Percentiles rank a stretch among this genome's conserved stretches.
Evolutionary conservation across 805 yeast species (phyloP).

Genomic region (Priceomyces carsonii): DNA sequence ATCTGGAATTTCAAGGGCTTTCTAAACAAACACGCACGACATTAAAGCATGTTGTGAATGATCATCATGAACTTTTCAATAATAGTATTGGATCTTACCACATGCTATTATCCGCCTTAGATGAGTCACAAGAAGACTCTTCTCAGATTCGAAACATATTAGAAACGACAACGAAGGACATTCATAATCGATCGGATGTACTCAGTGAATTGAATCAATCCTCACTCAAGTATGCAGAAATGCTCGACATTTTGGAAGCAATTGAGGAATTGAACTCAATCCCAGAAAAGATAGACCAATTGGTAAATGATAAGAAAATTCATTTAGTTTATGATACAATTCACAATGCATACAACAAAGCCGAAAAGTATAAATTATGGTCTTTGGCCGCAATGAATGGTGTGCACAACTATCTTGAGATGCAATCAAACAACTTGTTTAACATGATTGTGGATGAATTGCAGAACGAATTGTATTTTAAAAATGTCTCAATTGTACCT

Average conservation of each 20-base stretch:
- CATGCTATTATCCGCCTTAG: slow-evolving; percentile 60
- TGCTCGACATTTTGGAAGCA: slow-evolving; percentile 68
- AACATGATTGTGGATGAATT: slow-evolving; percentile 78
- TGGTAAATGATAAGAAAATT: slow-evolving; percentile 70
- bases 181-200: slow-evolving; percentile 54
- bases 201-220: slow-evolving; percentile 66
- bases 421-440: slow-evolving; percentile 61
- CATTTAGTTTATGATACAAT: slow-evolving; percentile 62
- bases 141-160: slow-evolving; percentile 49
- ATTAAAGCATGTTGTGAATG: slow-evolving; percentile 71
- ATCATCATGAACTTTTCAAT: slow-evolving; percentile 81
- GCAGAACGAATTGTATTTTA: slow-evolving; percentile 65
- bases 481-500: slow-evolving; percentile 18
- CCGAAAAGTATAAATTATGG: slow-evolving; percentile 58
- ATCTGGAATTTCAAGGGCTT: slow-evolving; percentile 63
- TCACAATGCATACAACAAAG: slow-evolving; percentile 40
- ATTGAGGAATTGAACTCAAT: slow-evolving; percentile 60
- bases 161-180: slow-evolving; percentile 47
- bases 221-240: slow-evolving; percentile 61
- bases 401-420: slow-evolving; percentile 51
- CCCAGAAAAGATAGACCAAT: slow-evolving; percentile 64
- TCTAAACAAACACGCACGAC: slow-evolving; percentile 56
- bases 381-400: slow-evolving; percentile 53
- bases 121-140: slow-evolving; percentile 64
- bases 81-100: slow-evolving; percentile 84